Conservation (phyloP, 2,329 filamentous ascomycete genomes). For the Rhytidhysteron rufulum region DNA sequence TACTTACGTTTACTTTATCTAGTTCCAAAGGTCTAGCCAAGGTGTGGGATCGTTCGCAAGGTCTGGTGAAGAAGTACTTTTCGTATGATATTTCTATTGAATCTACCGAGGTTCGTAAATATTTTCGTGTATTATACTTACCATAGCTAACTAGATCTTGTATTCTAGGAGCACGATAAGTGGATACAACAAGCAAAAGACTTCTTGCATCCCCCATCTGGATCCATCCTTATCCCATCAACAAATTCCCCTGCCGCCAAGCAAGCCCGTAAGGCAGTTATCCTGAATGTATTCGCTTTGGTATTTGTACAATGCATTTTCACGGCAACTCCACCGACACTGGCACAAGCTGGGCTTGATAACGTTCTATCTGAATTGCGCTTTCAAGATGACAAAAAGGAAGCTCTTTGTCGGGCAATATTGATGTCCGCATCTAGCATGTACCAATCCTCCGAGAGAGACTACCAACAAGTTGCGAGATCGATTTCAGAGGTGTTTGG, state of each 20-base stretch:
- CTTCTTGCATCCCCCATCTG: not conserved
- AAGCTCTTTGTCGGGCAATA: constrained; percentile 2
- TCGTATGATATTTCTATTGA: constrained; percentile 1
- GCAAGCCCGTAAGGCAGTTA: not conserved
- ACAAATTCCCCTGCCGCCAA: not conserved
- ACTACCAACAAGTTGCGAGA: not conserved
- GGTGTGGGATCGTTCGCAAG: not conserved
- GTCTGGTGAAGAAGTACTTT: constrained; percentile 6
- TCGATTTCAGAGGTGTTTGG: too few species aligned
- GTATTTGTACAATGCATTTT: not conserved
- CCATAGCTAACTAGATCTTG: not conserved
- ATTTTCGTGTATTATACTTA: not conserved
- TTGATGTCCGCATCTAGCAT: constrained; percentile 1
- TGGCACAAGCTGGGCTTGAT: constrained; percentile 2
- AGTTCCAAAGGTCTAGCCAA: not conserved
- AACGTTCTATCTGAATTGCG: not conserved
- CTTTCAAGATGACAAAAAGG: constrained; percentile 1
- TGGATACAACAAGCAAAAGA: constrained; percentile 1
- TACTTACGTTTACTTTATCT: not conserved
- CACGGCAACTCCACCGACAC: constrained; percentile 3
- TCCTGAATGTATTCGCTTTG: not conserved
- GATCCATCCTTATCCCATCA: not conserved
- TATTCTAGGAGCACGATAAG: constrained; percentile 1
- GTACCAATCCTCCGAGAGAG: not conserved
- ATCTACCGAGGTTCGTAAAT: constrained; percentile 2